Conservation (phyloP, 176 grass and related monocot genomes). For the Carex parvula region DNA sequence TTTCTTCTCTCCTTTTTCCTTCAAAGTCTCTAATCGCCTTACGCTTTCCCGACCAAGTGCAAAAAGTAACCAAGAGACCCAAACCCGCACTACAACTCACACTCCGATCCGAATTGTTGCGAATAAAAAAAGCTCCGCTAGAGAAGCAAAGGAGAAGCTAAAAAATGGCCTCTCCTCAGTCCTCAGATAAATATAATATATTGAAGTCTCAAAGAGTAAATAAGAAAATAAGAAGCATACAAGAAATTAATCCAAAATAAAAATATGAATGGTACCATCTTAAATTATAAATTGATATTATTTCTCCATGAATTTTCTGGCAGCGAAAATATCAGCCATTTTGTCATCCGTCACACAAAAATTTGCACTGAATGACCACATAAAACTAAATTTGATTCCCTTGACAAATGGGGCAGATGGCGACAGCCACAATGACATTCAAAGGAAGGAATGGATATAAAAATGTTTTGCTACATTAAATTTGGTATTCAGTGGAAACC, state of each 20-base stretch:
- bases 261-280: too few species aligned
- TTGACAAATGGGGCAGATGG: conserved; percentile 1
- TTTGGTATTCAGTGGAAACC: conserved; percentile 3
- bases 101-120: neutral
- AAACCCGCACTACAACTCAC: neutral
- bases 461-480: neutral
- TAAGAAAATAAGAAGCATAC: too few species aligned
- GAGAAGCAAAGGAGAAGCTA: neutral
- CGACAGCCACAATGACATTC: conserved; percentile 16
- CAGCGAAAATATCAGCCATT: neutral
- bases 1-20: neutral
- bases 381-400: neutral
- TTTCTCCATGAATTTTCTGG: neutral
- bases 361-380: neutral
- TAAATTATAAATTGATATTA: too few species aligned
- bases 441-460: neutral
- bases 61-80: neutral
- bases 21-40: neutral
- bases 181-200: too few species aligned
- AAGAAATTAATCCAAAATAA: too few species aligned
- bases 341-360: neutral
- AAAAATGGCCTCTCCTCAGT: conserved; percentile 20
- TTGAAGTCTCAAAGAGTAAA: too few species aligned
- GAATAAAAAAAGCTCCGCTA: neutral
- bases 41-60: neutral